Percentiles rank a stretch among this genome's conserved stretches.
Evolutionary conservation across 2,329 filamentous ascomycete genomes (phyloP).

Genomic region (Penicillium brasilianum): DNA sequence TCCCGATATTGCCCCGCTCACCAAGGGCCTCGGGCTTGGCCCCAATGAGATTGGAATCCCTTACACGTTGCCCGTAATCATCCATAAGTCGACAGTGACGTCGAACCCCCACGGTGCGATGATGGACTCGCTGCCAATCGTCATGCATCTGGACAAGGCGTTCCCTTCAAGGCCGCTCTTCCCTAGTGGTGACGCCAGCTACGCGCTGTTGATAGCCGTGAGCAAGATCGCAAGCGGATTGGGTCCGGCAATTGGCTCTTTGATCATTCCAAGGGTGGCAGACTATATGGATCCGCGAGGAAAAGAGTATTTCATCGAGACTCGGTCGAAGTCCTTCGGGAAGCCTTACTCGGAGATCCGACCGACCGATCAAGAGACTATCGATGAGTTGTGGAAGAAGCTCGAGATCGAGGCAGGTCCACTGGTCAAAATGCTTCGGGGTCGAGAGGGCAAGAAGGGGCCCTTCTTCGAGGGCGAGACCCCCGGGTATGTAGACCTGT

Average conservation of each 20-base stretch:
- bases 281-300: slow-evolving; percentile 36
- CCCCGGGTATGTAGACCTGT: slow-evolving; percentile 39
- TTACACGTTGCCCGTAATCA: slow-evolving; percentile 44
- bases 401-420: slow-evolving; percentile 28
- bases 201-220: slow-evolving; percentile 36
- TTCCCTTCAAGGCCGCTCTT: slow-evolving; percentile 39
- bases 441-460: slow-evolving; percentile 36
- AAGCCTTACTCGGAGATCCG: slow-evolving; percentile 37
- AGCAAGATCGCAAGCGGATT: slow-evolving; percentile 12
- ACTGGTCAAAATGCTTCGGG: slow-evolving; percentile 36
- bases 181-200: slow-evolving; percentile 42
- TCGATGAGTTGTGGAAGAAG: slow-evolving; percentile 27
- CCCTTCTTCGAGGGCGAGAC: slow-evolving; percentile 43
- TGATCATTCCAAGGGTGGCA: slow-evolving; percentile 34
- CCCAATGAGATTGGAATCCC: slow-evolving; percentile 23
- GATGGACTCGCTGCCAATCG: slow-evolving; percentile 43
- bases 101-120: slow-evolving; percentile 35
- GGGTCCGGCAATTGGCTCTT: neutral
- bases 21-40: slow-evolving; percentile 30
- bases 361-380: slow-evolving; percentile 28
- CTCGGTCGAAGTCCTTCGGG: slow-evolving; percentile 34
- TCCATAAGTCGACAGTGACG: slow-evolving; percentile 32
- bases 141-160: slow-evolving; percentile 37
- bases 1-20: slow-evolving; percentile 37
- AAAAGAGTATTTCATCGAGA: slow-evolving; percentile 38